These are phyloP conservation scores for Fagus sylvatica DNA, from an alignment of 306 rosid species.

Conservation along the genomic window DNA sequence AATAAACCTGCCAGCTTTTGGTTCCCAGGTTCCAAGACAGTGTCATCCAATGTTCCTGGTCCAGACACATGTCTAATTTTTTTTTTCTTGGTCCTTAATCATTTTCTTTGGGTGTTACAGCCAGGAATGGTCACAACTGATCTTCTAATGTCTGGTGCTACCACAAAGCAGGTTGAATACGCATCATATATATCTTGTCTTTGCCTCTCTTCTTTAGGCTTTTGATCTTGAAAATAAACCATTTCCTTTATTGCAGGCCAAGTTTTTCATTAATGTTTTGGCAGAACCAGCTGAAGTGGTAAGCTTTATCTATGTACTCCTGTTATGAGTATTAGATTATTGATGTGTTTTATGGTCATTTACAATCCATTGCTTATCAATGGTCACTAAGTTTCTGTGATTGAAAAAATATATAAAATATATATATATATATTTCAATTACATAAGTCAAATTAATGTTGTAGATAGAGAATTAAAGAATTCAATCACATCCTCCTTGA, in stretches of 20 bases:
- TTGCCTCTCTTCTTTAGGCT: conserved; percentile 5
- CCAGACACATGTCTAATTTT: conserved; percentile 4
- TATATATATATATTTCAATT: not conserved
- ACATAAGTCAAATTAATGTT: not conserved
- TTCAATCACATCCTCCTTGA: not conserved
- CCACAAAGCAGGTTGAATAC: conserved; percentile 73
- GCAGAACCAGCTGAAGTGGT: conserved; percentile 99
- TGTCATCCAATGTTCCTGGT: conserved; percentile 6
- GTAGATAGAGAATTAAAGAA: not conserved
- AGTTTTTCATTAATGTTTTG: conserved; percentile 91
- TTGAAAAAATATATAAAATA: not conserved
- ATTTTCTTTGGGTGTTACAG: conserved; percentile 44
- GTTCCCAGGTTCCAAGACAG: not conserved
- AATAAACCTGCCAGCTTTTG: not conserved
- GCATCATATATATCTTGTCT: not conserved
- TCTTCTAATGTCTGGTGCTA: conserved; percentile 98
- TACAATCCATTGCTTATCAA: not conserved
- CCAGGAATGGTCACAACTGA: conserved; percentile 99
- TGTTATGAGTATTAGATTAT: not conserved
- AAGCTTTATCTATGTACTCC: conserved; percentile 31
- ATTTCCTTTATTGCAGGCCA: conserved; percentile 62
- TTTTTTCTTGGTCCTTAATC: not conserved
- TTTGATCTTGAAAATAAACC: not conserved
- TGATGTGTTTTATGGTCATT: not conserved
- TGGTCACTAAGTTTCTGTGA: not conserved